phyloP scores from a whole-genome alignment of 2,329 filamentous ascomycete species.

The Fusarium sulawesiense region DNA sequence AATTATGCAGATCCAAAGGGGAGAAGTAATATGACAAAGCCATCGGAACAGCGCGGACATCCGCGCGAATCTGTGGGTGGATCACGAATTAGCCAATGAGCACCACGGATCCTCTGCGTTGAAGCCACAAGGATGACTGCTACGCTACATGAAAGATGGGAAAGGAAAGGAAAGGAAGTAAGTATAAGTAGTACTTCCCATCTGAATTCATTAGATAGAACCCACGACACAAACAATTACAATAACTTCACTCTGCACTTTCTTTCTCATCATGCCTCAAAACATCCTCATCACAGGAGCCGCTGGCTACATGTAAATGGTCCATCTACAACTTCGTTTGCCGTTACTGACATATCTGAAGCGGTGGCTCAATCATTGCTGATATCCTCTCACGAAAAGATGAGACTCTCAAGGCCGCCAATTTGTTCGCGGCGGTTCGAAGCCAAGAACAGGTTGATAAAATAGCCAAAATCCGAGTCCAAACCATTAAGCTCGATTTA shows the following conservation, averaged over 20 bases:
- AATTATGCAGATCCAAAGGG: neutral
- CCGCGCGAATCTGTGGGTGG: neutral
- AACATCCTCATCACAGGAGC: slow-evolving; percentile 53
- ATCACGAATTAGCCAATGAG: neutral
- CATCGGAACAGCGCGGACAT: slow-evolving; percentile 9
- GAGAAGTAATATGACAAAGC: slow-evolving; percentile 5
- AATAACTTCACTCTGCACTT: neutral
- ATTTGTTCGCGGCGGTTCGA: slow-evolving; percentile 50
- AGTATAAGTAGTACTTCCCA: neutral
- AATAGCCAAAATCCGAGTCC: slow-evolving; percentile 48
- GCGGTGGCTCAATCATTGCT: slow-evolving; percentile 53
- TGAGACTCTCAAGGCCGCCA: slow-evolving; percentile 36
- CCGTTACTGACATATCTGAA: slow-evolving; percentile 15
- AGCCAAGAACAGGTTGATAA: slow-evolving; percentile 49
- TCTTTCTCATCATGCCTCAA: slow-evolving; percentile 24
- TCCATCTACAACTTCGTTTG: neutral
- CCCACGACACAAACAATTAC: neutral
- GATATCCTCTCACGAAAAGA: slow-evolving; percentile 45
- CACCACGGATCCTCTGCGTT: neutral
- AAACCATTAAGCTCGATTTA: slow-evolving; percentile 49
- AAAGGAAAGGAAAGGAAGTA: neutral
- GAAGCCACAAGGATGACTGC: no score
- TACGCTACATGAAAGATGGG: neutral
- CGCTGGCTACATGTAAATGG: slow-evolving; percentile 50
- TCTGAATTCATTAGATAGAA: neutral